These are phyloP conservation scores for Fusarium mundagurra DNA, from an alignment of 2,329 filamentous ascomycete genomes.

Conservation along the genomic window DNA sequence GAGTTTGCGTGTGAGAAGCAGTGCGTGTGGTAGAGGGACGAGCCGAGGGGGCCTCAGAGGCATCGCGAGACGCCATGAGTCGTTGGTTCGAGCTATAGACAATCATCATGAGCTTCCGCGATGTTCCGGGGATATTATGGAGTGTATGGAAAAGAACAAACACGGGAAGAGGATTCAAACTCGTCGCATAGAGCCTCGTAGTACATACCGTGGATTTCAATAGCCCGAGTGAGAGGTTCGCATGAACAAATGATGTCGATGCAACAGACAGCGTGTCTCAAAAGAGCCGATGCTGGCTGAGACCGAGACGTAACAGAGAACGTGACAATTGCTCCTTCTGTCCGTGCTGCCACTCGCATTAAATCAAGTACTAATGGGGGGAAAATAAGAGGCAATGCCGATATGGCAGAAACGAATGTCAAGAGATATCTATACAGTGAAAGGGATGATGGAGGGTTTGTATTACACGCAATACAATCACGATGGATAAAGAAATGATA, in stretches of 20 bases:
- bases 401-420: conserved; percentile 14
- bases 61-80: conserved; percentile 49
- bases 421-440: background rate
- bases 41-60: conserved; percentile 42
- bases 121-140: background rate
- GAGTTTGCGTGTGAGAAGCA: conserved; percentile 43
- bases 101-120: conserved; percentile 42
- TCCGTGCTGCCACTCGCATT: background rate
- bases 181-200: conserved; percentile 4
- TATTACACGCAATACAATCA: conserved; percentile 18
- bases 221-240: conserved; percentile 22
- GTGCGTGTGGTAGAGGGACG: conserved; percentile 46
- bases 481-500: conserved; percentile 26
- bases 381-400: background rate
- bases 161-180: background rate
- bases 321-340: conserved; percentile 7
- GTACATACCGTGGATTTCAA: conserved; percentile 33
- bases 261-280: conserved; percentile 42
- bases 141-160: background rate
- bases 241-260: conserved; percentile 30
- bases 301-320: conserved; percentile 14
- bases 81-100: conserved; percentile 40
- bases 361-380: background rate
- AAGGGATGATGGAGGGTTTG: conserved; percentile 3
- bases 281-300: conserved; percentile 26